Percentiles rank a stretch among this genome's conserved stretches.
Conservation (phyloP, 305 asterid species). For the Fraxinus platypoda region DNA sequence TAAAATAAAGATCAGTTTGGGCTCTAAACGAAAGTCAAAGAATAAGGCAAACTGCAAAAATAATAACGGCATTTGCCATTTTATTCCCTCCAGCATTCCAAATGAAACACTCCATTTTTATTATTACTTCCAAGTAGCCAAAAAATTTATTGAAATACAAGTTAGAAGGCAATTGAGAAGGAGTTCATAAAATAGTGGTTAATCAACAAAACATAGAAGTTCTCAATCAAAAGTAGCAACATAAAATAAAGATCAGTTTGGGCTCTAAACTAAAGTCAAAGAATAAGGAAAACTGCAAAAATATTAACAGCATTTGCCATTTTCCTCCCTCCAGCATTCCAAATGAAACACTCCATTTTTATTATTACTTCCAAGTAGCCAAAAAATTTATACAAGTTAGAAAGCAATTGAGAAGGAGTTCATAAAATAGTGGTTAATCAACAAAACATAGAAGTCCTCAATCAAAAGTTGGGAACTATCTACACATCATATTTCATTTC, state of each 20-base stretch:
- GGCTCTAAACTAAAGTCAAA: neutral
- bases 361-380: neutral
- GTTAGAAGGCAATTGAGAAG: neutral
- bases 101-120: neutral
- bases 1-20: neutral
- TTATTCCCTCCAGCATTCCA: neutral
- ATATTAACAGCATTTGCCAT: neutral
- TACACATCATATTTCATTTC: neutral
- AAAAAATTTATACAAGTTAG: neutral
- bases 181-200: neutral
- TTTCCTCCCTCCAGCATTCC: neutral
- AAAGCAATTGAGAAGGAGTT: neutral
- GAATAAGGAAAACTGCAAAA: neutral
- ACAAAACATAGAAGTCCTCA: neutral
- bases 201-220: neutral
- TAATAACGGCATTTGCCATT: neutral
- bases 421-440: neutral
- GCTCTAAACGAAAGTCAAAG: neutral
- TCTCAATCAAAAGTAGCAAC: neutral
- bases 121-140: neutral
- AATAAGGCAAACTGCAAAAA: neutral
- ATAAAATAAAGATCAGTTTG: neutral
- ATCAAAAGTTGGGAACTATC: neutral
- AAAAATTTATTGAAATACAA: neutral
- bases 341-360: neutral